Evolutionary conservation across 495 filamentous ascomycete species (phyloP).

Genomic region (Bryoglossum gracile): DNA sequence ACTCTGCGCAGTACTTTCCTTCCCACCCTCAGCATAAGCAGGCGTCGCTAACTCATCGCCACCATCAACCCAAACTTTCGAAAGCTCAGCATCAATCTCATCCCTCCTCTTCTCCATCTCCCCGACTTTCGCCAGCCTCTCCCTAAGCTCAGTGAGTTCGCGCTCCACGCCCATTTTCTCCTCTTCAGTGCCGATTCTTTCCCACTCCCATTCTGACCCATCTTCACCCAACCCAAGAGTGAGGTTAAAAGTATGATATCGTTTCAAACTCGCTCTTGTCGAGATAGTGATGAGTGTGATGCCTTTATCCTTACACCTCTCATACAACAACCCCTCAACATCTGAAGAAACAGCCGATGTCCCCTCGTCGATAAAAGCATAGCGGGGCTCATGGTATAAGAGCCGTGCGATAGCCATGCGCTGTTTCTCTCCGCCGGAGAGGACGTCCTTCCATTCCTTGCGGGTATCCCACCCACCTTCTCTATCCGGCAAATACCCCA

Average conservation of each 20-base stretch:
- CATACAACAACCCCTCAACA: constrained; percentile 90
- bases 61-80: constrained; percentile 46
- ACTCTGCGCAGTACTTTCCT: background rate
- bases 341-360: constrained; percentile 90
- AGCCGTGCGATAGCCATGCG: constrained; percentile 82
- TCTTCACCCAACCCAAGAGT: constrained; percentile 65
- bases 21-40: constrained; percentile 14
- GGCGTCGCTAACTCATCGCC: constrained; percentile 17
- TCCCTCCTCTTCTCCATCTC: constrained; percentile 71
- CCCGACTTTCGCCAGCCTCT: constrained; percentile 71
- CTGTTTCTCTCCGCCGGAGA: constrained; percentile 98
- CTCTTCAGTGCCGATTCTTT: constrained; percentile 83
- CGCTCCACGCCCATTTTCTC: constrained; percentile 88
- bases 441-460: constrained; percentile 98
- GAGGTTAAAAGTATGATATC: constrained; percentile 88
- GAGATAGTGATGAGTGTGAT: constrained; percentile 94
- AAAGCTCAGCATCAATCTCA: constrained; percentile 57
- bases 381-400: constrained; percentile 90
- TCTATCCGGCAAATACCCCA: constrained; percentile 83
- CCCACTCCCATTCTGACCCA: constrained; percentile 72
- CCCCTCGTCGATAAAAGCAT: constrained; percentile 91
- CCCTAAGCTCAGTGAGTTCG: constrained; percentile 76
- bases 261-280: constrained; percentile 85
- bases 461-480: constrained; percentile 95
- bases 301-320: constrained; percentile 82